Evolutionary conservation across 257 asterid genomes (phyloP), one percentile per base, ranked within the genome.

Genomic region (Linderniella brevidens): DNA sequence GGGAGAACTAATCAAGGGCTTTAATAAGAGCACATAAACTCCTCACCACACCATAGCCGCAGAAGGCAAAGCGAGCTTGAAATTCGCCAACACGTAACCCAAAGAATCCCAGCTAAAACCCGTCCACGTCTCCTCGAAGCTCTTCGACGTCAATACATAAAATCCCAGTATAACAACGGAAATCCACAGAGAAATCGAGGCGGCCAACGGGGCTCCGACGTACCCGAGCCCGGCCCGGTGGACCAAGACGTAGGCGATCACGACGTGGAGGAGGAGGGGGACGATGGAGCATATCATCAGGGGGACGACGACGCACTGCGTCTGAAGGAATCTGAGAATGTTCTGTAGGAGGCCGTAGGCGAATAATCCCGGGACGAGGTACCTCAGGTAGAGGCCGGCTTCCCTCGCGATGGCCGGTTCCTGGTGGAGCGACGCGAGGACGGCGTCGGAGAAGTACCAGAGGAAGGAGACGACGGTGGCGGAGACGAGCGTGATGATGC

Each of bases 11-110:
- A 42, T 1, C 14, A 4, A 12, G 16, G 47, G 5, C 17, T 13
- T n/a, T 9, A 1, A 0, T 4, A n/a, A 12, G 15, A 45, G 29
- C 13, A 3, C 8, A 38, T 11, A 38, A 38, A 14, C 3, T 50
- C 11, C 88, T 72, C 36, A 80, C 93, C 90, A 78, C 5, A 78
- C 72, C 83, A 78, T 81, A 35, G 70, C 83, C 43, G 93, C 93
- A 13, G 90, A 81, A 25, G 93, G 93, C 61, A 78, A 46, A 6
- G 86, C 92, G 14, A 78, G 13, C 72, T 68, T 78, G 36, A 82
- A 58, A 56, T 58, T 69, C 29, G 52, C 4, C 13, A 13, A 19
- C 5, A 75, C 6, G n/a, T 66, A 56, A 20, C 53, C 12, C 13
- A 75, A 68, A 0, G 80, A 64, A 57, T 75, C 79, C 6, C 19